Base-by-base conservation (phyloP, 2,329 filamentous ascomycete species). In the Talaromyces sp. region DNA sequence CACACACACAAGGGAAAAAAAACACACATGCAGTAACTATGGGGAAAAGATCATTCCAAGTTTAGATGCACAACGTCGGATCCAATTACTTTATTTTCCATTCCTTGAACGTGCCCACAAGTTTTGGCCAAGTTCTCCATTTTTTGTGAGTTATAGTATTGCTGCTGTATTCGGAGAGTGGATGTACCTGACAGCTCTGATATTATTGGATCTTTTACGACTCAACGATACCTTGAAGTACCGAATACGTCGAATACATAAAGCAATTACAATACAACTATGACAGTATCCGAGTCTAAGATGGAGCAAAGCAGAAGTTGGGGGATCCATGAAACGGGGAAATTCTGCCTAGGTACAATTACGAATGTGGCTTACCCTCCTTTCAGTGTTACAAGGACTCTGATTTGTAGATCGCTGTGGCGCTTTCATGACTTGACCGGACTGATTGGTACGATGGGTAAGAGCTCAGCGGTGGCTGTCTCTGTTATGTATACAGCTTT, bases 51-150 rank as follows among this genome's bases (percentile, higher is more conserved):
- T 56, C 11, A 37, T 37, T 56, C 33, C 31, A 37, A 14, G 4
- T 56, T 45, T 7, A n/a, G 22, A 59, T 11, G 54, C 6, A 27
- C n/a, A 57, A 33, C 31, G 19, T 57, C 52, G 35, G 33, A 35
- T 22, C 54, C 54, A 58, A 58, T 58, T 58, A 58, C 22, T 41
- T 58, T 58, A 37, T 39, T 43, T 56, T 27, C 37, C 37, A 43
- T 58, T 59, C 14, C 22, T 45, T 45, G 56, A 59, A 13, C 4
- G 56, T 43, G 37, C 22, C 56, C 56, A 59, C 56, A 59, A 41
- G 31, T 33, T 16, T 31, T 37, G 35, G 35, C 9, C 45, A 31
- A 45, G 39, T 59, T 31, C 56, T 31, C 39, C 39, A 27, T 58
- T 57, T 4, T 14, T 24, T 27, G 22, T 19, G 22, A 39, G 35